A percentile compares a stretch with the other conserved stretches of the same genome.
phyloP scores from a whole-genome alignment of 2,329 filamentous ascomycete genomes.

The Apiospora koreana region DNA sequence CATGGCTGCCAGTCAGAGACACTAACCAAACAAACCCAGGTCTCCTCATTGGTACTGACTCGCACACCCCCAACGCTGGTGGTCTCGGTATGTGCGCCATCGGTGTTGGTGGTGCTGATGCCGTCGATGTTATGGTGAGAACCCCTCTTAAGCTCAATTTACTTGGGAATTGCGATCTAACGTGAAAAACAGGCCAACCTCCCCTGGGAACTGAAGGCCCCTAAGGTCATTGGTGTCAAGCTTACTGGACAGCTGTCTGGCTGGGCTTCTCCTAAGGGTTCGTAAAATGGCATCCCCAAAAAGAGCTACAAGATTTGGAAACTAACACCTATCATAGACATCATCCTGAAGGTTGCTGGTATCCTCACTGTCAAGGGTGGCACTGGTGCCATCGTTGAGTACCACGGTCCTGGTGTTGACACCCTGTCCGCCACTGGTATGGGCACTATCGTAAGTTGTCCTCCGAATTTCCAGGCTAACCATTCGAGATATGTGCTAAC shows the following conservation, averaged over 20 bases:
- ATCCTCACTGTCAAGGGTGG: slow-evolving; percentile 98
- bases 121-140: slow-evolving; percentile 87
- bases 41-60: slow-evolving; percentile 81
- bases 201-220: slow-evolving; percentile 97
- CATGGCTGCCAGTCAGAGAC: too few relatives aligned
- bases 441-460: slow-evolving; percentile 58
- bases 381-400: slow-evolving; percentile 87
- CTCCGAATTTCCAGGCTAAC: slow-evolving; percentile 52
- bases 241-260: slow-evolving; percentile 86
- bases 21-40: background rate
- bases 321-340: slow-evolving; percentile 56
- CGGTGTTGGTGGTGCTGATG: slow-evolving; percentile 97
- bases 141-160: background rate
- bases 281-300: slow-evolving; percentile 29
- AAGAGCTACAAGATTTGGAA: background rate
- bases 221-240: slow-evolving; percentile 95
- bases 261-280: slow-evolving; percentile 93
- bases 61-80: slow-evolving; percentile 95
- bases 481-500: slow-evolving; percentile 67
- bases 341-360: slow-evolving; percentile 96
- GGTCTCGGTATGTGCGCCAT: slow-evolving; percentile 94
- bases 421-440: slow-evolving; percentile 81
- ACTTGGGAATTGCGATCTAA: background rate
- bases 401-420: slow-evolving; percentile 71
- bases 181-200: slow-evolving; percentile 63